Evolutionary conservation across 768 basidiomycete species (phyloP).

Genomic region (Boletus fagicola): DNA sequence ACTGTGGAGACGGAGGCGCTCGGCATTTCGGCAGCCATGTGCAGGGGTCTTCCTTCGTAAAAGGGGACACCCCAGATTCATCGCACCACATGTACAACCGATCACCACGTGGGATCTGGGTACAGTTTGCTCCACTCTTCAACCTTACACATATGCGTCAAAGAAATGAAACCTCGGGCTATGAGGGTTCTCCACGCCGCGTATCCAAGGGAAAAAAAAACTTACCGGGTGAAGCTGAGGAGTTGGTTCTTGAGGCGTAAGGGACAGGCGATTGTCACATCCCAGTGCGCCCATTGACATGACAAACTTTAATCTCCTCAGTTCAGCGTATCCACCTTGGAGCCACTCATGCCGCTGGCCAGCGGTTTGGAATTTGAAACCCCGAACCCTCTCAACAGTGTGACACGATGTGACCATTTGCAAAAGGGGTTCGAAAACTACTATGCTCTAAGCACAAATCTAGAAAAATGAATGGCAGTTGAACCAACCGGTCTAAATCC

Average conservation of each 20-base stretch:
- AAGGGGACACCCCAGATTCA: constrained; percentile 30
- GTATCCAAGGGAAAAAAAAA: background rate
- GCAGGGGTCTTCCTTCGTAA: constrained; percentile 1
- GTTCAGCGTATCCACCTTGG: background rate
- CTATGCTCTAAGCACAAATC: background rate
- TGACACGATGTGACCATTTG: background rate
- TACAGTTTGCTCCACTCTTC: constrained; percentile 24
- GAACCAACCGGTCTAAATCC: background rate
- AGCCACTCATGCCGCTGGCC: background rate
- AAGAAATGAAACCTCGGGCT: background rate
- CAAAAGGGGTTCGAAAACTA: background rate
- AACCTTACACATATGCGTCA: background rate
- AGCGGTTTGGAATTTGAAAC: background rate
- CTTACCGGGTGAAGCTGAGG: background rate
- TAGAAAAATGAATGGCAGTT: background rate
- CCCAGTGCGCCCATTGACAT: background rate
- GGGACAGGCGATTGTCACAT: background rate
- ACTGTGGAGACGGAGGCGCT: constrained; percentile 33
- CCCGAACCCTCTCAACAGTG: background rate
- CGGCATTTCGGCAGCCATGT: constrained; percentile 35
- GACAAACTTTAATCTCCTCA: background rate
- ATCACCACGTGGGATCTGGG: constrained; percentile 23
- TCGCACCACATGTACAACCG: constrained; percentile 13
- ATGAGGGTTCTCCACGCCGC: background rate
- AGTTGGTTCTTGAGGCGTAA: background rate